Percentiles rank a stretch among this genome's conserved stretches.
These are phyloP conservation scores for Xylariaceae sp. DNA, from an alignment of 2,329 filamentous ascomycete species.

Conservation along the genomic window DNA sequence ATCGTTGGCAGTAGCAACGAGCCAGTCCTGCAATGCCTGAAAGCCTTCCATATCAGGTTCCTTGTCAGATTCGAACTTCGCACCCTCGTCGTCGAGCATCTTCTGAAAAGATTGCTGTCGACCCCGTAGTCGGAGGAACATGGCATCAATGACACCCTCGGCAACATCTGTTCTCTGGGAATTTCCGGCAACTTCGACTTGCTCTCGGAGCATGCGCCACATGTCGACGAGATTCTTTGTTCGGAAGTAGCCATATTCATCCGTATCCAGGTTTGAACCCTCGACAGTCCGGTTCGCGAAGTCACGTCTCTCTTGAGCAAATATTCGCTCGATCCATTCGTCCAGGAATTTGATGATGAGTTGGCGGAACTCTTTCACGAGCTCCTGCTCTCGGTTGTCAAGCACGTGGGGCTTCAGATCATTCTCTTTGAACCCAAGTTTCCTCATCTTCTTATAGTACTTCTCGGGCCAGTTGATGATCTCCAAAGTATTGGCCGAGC, in stretches of 20 bases:
- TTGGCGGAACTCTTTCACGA: slow-evolving; percentile 89
- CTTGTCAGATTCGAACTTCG: slow-evolving; percentile 61
- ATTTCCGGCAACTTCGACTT: slow-evolving; percentile 78
- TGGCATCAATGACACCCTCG: slow-evolving; percentile 92
- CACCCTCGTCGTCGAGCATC: slow-evolving; percentile 81
- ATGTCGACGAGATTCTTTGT: slow-evolving; percentile 90
- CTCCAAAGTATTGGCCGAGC: slow-evolving; percentile 79
- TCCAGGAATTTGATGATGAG: slow-evolving; percentile 95
- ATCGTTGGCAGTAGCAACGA: slow-evolving; percentile 94
- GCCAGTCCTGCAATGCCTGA: slow-evolving; percentile 88
- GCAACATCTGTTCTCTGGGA: slow-evolving; percentile 86
- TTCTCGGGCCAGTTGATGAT: slow-evolving; percentile 95
- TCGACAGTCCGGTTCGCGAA: slow-evolving; percentile 75
- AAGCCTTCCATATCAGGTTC: slow-evolving; percentile 59
- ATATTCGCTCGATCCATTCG: slow-evolving; percentile 96
- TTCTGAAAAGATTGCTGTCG: slow-evolving; percentile 84
- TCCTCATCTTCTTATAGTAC: slow-evolving; percentile 94
- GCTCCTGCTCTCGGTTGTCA: slow-evolving; percentile 82
- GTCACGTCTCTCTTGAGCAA: slow-evolving; percentile 72
- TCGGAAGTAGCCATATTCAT: slow-evolving; percentile 85
- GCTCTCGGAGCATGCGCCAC: slow-evolving; percentile 96
- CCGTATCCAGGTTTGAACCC: slow-evolving; percentile 72
- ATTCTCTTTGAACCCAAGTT: slow-evolving; percentile 73
- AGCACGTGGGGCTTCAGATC: slow-evolving; percentile 83
- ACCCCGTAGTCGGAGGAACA: slow-evolving; percentile 80